A percentile compares a stretch with the other conserved stretches of the same genome.
Evolutionary conservation across 78 protist genomes (phyloP).

Genomic region (Dictyostelium citrinum): DNA sequence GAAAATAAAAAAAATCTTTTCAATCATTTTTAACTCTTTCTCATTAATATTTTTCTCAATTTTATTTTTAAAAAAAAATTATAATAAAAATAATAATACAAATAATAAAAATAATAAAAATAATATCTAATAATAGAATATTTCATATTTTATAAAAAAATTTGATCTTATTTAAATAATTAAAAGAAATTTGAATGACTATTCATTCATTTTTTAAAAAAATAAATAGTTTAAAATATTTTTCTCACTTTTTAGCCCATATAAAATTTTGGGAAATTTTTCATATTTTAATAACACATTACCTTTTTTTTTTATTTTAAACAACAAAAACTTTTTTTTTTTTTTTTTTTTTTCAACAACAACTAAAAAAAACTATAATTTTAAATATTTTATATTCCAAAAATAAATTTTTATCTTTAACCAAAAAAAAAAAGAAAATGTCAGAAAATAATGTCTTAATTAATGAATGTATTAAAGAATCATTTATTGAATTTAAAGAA

Average conservation of each 20-base stretch:
- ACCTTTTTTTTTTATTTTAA: neutral
- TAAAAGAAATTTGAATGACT: neutral
- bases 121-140: neutral
- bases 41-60: no score
- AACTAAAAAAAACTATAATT: neutral
- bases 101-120: no score
- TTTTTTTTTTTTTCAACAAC: neutral
- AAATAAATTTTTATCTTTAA: neutral
- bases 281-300: neutral
- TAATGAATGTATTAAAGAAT: conserved; percentile 15
- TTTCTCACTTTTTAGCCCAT: neutral
- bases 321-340: neutral
- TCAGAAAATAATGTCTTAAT: neutral
- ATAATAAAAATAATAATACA: no score
- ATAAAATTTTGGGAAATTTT: neutral
- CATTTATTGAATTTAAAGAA: conserved; percentile 1
- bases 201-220: neutral
- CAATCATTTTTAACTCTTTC: no score
- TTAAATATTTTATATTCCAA: neutral
- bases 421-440: neutral
- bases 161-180: neutral
- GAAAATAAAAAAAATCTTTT: no score
- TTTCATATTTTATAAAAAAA: neutral
- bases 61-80: no score
- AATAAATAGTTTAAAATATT: neutral